A percentile compares a stretch with the other conserved stretches of the same genome.
phyloP scores from a whole-genome alignment of 495 filamentous ascomycete species.

The Penicillium flavigenum region DNA sequence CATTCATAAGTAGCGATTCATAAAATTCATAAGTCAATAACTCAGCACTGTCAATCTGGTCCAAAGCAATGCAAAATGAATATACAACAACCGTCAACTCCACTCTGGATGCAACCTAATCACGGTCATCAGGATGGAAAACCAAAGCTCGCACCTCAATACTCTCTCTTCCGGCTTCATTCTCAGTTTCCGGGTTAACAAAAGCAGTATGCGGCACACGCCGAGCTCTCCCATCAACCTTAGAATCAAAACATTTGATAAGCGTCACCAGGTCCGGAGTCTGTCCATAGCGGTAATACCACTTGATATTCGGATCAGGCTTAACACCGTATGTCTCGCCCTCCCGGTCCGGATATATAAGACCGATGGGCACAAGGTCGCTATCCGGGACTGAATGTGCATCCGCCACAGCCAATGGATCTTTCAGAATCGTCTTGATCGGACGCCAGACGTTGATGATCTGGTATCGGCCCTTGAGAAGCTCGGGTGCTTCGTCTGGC shows the following conservation, averaged over 20 bases:
- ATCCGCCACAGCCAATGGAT: slow-evolving; percentile 64
- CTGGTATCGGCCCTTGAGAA: slow-evolving; percentile 65
- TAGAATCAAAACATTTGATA: slow-evolving; percentile 72
- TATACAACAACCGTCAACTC: neutral
- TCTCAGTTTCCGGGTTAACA: slow-evolving; percentile 50
- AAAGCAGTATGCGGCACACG: slow-evolving; percentile 65
- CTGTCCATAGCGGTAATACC: slow-evolving; percentile 54
- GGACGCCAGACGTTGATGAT: slow-evolving; percentile 83
- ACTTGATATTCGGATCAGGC: slow-evolving; percentile 43
- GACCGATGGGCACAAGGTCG: slow-evolving; percentile 45
- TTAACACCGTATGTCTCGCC: slow-evolving; percentile 49
- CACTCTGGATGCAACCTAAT: slow-evolving; percentile 24
- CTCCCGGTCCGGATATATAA: slow-evolving; percentile 51
- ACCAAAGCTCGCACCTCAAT: slow-evolving; percentile 64
- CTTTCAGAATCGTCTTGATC: slow-evolving; percentile 60
- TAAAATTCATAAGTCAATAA: neutral
- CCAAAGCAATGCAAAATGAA: neutral
- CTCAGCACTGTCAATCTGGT: slow-evolving; percentile 2
- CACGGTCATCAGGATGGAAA: slow-evolving; percentile 50
- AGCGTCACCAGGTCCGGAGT: slow-evolving; percentile 60
- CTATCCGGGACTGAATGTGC: slow-evolving; percentile 44
- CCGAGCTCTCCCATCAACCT: slow-evolving; percentile 53
- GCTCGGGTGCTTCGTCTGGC: slow-evolving; percentile 58
- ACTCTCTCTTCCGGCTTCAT: slow-evolving; percentile 56
- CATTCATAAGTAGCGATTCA: neutral